Conservation (phyloP, 768 basidiomycete genomes). For the Hypholoma sublateritium region DNA sequence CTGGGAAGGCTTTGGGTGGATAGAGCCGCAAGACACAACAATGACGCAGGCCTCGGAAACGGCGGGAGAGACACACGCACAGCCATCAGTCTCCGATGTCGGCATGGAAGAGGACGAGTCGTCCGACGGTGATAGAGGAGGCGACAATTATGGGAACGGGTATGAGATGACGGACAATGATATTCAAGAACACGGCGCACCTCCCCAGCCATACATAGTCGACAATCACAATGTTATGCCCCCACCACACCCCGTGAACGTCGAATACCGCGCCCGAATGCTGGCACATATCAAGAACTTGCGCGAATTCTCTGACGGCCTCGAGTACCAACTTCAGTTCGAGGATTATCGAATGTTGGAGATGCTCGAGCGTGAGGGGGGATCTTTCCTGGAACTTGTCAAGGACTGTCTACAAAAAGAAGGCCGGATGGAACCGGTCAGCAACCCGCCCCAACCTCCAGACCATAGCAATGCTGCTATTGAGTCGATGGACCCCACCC, state of each 20-base stretch:
- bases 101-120: conserved; percentile 11
- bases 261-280: conserved; percentile 36
- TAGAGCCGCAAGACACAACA: conserved; percentile 2
- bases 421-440: conserved; percentile 25
- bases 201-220: neutral
- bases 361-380: conserved; percentile 41
- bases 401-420: conserved; percentile 41
- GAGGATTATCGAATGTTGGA: conserved; percentile 43
- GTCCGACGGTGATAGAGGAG: conserved; percentile 5
- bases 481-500: neutral
- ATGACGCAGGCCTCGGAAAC: neutral
- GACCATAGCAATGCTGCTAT: neutral
- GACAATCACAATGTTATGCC: conserved; percentile 11
- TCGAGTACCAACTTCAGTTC: conserved; percentile 48
- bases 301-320: conserved; percentile 43
- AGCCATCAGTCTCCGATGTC: neutral
- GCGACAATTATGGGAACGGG: neutral
- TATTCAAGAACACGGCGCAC: conserved; percentile 2
- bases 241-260: conserved; percentile 15
- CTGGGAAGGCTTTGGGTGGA: conserved; percentile 31
- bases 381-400: conserved; percentile 36
- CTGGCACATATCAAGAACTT: conserved; percentile 40
- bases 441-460: neutral
- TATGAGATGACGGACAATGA: conserved; percentile 1
- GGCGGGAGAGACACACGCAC: neutral